A percentile compares a stretch with the other conserved stretches of the same genome.
Evolutionary conservation across 2,329 filamentous ascomycete genomes (phyloP).

Genomic region (Colletotrichum incanum): DNA sequence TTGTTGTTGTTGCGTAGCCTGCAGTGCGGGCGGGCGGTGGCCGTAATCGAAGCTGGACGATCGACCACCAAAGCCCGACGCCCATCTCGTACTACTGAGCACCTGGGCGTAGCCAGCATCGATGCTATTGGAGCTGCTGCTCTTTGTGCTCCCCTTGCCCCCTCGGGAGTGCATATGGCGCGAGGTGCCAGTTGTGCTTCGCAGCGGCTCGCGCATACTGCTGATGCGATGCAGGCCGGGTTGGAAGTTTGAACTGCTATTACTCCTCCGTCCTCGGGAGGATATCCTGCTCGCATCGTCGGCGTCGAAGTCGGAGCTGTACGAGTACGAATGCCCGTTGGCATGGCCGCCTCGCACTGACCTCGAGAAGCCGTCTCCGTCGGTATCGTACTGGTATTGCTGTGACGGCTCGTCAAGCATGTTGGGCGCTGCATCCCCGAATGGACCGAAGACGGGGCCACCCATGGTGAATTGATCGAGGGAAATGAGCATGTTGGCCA

Average conservation of each 20-base stretch:
- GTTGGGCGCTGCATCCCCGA: slow-evolving; percentile 21
- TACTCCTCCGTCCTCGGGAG: slow-evolving; percentile 80
- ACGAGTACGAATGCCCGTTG: slow-evolving; percentile 62
- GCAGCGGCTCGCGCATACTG: slow-evolving; percentile 69
- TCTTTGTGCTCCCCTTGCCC: slow-evolving; percentile 80
- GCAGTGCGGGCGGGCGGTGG: slow-evolving; percentile 57
- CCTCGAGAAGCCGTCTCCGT: slow-evolving; percentile 35
- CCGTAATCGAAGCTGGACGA: slow-evolving; percentile 84
- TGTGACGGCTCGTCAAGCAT: slow-evolving; percentile 39
- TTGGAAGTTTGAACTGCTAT: slow-evolving; percentile 83
- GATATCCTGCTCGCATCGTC: slow-evolving; percentile 70
- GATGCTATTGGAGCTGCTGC: slow-evolving; percentile 78
- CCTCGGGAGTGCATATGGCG: slow-evolving; percentile 68
- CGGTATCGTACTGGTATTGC: slow-evolving; percentile 40
- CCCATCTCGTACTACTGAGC: slow-evolving; percentile 72
- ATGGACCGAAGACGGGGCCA: slow-evolving; percentile 17
- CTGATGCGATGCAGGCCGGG: slow-evolving; percentile 73
- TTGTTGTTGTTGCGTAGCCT: slow-evolving; percentile 38
- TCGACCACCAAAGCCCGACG: slow-evolving; percentile 66
- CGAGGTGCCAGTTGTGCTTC: slow-evolving; percentile 57
- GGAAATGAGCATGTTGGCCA: slow-evolving; percentile 95
- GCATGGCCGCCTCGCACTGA: slow-evolving; percentile 43
- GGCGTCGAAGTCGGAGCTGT: slow-evolving; percentile 73
- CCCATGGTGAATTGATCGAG: slow-evolving; percentile 85
- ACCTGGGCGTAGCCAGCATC: slow-evolving; percentile 75